Evolutionary conservation across 2,329 filamentous ascomycete species (phyloP).

Genomic region (Paraphoma chrysanthemicola): DNA sequence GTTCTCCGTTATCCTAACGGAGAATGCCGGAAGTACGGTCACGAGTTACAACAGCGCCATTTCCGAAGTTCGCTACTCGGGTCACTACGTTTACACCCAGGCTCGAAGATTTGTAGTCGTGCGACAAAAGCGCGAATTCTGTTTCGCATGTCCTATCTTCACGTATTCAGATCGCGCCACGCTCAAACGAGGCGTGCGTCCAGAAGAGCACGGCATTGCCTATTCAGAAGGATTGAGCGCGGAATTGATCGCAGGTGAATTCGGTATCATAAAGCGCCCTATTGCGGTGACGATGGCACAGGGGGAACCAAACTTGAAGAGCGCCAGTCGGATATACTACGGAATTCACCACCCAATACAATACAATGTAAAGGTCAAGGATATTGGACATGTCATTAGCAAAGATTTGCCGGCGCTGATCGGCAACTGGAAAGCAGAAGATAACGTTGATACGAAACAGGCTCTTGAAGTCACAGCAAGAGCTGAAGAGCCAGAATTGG

Average conservation of each 20-base stretch:
- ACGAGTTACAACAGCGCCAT: neutral
- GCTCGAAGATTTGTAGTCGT: slow-evolving; percentile 3
- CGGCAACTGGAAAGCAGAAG: slow-evolving; percentile 17
- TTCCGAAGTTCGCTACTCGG: neutral
- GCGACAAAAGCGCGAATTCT: neutral
- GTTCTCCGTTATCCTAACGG: neutral
- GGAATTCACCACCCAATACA: slow-evolving; percentile 52
- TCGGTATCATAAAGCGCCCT: slow-evolving; percentile 44
- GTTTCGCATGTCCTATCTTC: slow-evolving; percentile 36
- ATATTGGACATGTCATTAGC: slow-evolving; percentile 43
- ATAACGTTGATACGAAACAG: neutral
- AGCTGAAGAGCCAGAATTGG: too few relatives aligned
- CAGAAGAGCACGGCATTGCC: slow-evolving; percentile 47
- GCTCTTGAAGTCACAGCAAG: neutral
- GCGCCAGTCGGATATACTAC: slow-evolving; percentile 31
- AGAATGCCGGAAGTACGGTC: neutral
- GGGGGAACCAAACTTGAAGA: neutral
- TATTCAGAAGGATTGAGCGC: slow-evolving; percentile 25
- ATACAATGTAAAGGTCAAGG: slow-evolving; percentile 52
- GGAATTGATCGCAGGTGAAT: slow-evolving; percentile 25
- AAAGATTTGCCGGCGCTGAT: slow-evolving; percentile 22
- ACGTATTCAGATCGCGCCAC: slow-evolving; percentile 47
- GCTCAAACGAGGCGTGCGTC: slow-evolving; percentile 41
- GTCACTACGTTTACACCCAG: neutral
- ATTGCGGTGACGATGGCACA: slow-evolving; percentile 35